Percentiles rank a stretch among this genome's conserved stretches.
These are phyloP conservation scores for Fusarium sp. DNA, from an alignment of 2,329 filamentous ascomycete species.

Conservation along the genomic window DNA sequence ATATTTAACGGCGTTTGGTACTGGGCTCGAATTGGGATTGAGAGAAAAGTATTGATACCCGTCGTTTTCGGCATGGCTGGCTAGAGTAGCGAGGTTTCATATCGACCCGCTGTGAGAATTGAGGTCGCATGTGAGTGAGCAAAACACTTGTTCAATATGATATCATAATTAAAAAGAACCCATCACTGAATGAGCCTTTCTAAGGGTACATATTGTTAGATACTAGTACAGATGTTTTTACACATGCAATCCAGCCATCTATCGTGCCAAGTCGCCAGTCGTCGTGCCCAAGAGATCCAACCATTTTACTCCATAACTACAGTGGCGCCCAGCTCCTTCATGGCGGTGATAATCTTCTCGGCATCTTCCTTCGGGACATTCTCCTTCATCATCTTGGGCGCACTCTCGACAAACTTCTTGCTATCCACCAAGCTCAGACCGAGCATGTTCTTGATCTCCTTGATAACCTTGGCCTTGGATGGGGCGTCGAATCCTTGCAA, in stretches of 20 bases:
- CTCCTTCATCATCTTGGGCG: constrained; percentile 99
- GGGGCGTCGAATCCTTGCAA: constrained; percentile 87
- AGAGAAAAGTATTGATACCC: constrained; percentile 49
- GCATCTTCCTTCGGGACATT: constrained; percentile 98
- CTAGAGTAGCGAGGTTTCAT: constrained; percentile 9
- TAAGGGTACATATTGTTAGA: constrained; percentile 47
- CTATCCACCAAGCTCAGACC: constrained; percentile 97
- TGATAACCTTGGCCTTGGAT: constrained; percentile 99
- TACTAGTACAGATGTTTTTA: constrained; percentile 56
- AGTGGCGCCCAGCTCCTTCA: constrained; percentile 93
- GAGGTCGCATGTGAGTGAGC: background rate
- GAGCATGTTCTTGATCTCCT: constrained; percentile 97
- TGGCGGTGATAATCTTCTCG: constrained; percentile 95
- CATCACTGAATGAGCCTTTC: constrained; percentile 28
- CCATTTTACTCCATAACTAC: constrained; percentile 85
- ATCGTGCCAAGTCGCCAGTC: constrained; percentile 48
- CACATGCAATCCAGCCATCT: constrained; percentile 53
- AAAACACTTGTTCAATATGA: constrained; percentile 17
- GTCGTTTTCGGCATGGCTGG: constrained; percentile 26
- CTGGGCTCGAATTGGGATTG: constrained; percentile 23
- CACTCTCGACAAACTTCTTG: constrained; percentile 99
- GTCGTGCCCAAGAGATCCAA: constrained; percentile 27
- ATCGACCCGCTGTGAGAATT: constrained; percentile 1
- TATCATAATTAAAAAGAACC: constrained; percentile 34
- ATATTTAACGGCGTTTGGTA: constrained; percentile 48